These are phyloP conservation scores for Caryopteris hybrid DNA, from an alignment of 305 asterid species.

Conservation along the genomic window DNA sequence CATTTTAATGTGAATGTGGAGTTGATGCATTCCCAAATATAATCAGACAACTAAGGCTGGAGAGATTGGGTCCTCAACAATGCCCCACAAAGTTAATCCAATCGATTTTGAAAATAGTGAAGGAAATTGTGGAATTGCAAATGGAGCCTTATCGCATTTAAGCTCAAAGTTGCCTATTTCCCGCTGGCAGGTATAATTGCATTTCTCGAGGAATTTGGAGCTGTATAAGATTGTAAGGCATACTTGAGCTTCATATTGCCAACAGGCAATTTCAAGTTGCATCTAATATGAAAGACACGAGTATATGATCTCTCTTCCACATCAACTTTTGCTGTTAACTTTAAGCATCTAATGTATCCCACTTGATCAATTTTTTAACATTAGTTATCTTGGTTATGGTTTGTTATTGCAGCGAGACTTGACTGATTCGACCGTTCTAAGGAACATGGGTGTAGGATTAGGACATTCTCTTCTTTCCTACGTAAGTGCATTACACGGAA, in stretches of 20 bases:
- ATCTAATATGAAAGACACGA: too few species aligned
- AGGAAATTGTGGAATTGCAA: slow-evolving; percentile 83
- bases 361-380: neutral
- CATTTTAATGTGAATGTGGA: neutral
- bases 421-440: slow-evolving; percentile 84
- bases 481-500: slow-evolving; percentile 72
- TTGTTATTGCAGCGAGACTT: slow-evolving; percentile 63
- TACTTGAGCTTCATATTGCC: neutral
- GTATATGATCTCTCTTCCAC: too few species aligned
- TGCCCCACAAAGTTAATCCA: slow-evolving; percentile 97
- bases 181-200: slow-evolving; percentile 76
- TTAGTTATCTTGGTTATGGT: slow-evolving; percentile 6
- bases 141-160: slow-evolving; percentile 57
- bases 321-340: neutral
- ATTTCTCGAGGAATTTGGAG: neutral
- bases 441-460: slow-evolving; percentile 87
- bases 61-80: slow-evolving; percentile 87
- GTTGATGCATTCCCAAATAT: slow-evolving; percentile 14
- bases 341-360: slow-evolving; percentile 7
- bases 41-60: slow-evolving; percentile 78
- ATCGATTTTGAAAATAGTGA: slow-evolving; percentile 91
- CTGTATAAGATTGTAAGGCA: neutral
- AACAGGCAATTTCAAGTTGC: too few species aligned
- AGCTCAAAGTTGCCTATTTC: slow-evolving; percentile 79
- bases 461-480: slow-evolving; percentile 86